These are phyloP conservation scores for Solanum chiquidenum DNA, from an alignment of 257 asterid genomes.

Conservation along the genomic window DNA sequence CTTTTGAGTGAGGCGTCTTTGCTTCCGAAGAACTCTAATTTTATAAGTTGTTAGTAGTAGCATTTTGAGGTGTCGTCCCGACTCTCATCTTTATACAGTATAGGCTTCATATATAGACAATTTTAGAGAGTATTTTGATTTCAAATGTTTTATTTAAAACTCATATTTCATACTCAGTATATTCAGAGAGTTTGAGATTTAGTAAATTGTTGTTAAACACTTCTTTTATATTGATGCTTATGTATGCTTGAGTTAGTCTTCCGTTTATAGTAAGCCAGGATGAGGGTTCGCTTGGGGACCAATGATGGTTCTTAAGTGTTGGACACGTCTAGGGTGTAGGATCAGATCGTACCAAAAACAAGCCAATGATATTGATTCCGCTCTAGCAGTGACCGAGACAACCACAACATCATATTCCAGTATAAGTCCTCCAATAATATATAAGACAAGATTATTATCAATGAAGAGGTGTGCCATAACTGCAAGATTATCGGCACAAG, in stretches of 20 bases:
- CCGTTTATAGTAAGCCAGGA: not conserved
- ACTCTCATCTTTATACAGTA: not conserved
- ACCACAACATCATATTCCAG: not conserved
- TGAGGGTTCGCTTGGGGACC: not conserved
- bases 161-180: not conserved
- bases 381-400: not conserved
- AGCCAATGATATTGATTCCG: not conserved
- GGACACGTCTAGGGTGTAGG: not conserved
- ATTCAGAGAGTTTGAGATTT: not conserved
- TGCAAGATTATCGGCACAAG: not conserved
- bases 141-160: too few relatives aligned
- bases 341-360: not conserved
- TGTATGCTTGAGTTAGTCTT: not conserved
- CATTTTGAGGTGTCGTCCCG: not conserved
- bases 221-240: not conserved
- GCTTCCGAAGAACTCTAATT: not conserved
- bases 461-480: not conserved
- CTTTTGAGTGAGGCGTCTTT: not conserved
- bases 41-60: not conserved
- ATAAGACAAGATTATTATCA: not conserved
- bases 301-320: not conserved
- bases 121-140: not conserved
- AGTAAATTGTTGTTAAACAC: too few relatives aligned
- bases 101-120: not conserved
- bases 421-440: not conserved